Conservation (phyloP, 257 asterid species). For the Marsdenia floribunda region DNA sequence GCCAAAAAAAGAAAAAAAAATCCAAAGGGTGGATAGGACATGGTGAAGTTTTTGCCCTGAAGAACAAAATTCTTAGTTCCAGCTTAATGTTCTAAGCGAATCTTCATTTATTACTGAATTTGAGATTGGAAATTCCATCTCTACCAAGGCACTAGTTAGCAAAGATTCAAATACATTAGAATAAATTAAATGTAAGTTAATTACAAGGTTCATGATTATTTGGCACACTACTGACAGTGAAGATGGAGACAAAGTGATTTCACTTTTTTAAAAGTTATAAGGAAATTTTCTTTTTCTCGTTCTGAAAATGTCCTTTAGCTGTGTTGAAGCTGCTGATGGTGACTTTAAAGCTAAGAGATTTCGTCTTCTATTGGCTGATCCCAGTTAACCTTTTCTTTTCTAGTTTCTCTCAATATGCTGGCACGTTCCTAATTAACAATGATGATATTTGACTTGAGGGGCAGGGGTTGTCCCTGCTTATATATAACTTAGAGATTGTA, state of each 20-base stretch:
- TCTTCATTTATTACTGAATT: neutral
- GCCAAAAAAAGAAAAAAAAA: no score
- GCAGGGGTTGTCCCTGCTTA: neutral
- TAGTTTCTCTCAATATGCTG: constrained; percentile 7
- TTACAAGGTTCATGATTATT: neutral
- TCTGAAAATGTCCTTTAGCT: neutral
- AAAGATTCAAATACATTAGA: neutral
- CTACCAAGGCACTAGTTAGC: neutral
- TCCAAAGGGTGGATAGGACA: no score
- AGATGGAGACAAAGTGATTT: neutral
- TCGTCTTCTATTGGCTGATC: constrained; percentile 1
- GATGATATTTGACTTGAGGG: neutral
- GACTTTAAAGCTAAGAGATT: neutral
- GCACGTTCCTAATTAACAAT: neutral
- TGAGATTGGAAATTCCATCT: neutral
- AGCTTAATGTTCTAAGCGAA: neutral
- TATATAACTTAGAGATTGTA: neutral
- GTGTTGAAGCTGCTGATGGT: neutral
- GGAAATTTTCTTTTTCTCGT: neutral
- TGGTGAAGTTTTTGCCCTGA: neutral
- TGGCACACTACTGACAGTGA: neutral
- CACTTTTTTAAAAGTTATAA: neutral
- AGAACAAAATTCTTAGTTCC: neutral
- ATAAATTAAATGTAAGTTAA: neutral
- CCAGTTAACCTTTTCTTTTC: neutral